A percentile compares a stretch with the other conserved stretches of the same genome.
Conservation (phyloP, 257 asterid species). For the Salvia hispanica region DNA sequence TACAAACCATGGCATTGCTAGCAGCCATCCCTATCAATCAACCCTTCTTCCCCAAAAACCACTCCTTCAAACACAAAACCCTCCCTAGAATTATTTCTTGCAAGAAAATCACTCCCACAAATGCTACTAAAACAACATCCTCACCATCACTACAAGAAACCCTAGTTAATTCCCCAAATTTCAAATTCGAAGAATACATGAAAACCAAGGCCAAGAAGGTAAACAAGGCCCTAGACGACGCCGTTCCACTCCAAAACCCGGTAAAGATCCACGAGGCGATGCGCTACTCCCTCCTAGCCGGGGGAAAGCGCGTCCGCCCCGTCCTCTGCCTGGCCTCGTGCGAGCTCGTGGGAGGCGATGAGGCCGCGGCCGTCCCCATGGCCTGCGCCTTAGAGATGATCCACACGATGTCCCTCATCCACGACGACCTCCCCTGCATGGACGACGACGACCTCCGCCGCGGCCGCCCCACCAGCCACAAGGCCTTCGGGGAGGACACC, state of each 20-base stretch:
- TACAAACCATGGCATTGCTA: slow-evolving; percentile 47
- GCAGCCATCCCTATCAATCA: slow-evolving; percentile 34
- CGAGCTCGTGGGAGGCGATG: slow-evolving; percentile 62
- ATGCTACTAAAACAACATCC: slow-evolving; percentile 30
- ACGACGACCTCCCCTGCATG: slow-evolving; percentile 82
- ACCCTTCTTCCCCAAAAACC: slow-evolving; percentile 28
- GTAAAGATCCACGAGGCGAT: slow-evolving; percentile 60
- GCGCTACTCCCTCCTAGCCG: slow-evolving; percentile 73
- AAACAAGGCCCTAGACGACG: slow-evolving; percentile 56
- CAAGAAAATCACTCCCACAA: slow-evolving; percentile 37
- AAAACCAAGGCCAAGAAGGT: slow-evolving; percentile 40
- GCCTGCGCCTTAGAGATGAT: slow-evolving; percentile 75
- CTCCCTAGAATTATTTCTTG: slow-evolving; percentile 13
- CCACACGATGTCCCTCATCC: slow-evolving; percentile 74
- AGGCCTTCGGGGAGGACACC: slow-evolving; percentile 60
- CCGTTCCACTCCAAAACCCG: slow-evolving; percentile 61
- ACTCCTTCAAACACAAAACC: slow-evolving; percentile 18
- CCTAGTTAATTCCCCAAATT: slow-evolving; percentile 38
- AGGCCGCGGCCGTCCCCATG: slow-evolving; percentile 46
- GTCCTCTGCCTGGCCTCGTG: slow-evolving; percentile 68
- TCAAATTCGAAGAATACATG: slow-evolving; percentile 56
- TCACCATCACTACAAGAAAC: slow-evolving; percentile 34
- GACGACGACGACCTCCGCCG: slow-evolving; percentile 66
- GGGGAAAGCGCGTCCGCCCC: slow-evolving; percentile 67
- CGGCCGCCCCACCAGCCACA: slow-evolving; percentile 67